Evolutionary conservation across 2,329 filamentous ascomycete genomes (phyloP), one percentile per base, ranked within the genome.

Genomic region (Lachnellula occidentalis): DNA sequence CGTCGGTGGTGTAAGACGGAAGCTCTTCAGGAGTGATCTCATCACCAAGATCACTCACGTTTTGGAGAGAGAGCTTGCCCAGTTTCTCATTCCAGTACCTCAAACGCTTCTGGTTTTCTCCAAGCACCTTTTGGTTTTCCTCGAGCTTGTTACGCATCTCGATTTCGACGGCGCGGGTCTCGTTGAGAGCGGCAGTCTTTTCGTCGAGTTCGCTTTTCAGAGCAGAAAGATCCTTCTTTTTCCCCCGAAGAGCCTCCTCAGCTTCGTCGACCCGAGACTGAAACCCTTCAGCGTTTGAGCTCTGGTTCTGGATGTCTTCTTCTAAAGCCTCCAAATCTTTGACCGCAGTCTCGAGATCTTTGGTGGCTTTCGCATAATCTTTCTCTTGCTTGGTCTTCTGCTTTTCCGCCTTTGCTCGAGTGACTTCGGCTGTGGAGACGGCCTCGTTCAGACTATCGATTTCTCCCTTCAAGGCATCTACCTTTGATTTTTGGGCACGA

Each of bases 111-210:
- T 95, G 85, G 71, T 95, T 96, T 67, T 97, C 92, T 0, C 75
- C 72, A 14, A 97, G 79, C 9, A 86, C 82, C 73, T 99, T 99
- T 62, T 96, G 88, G 70, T 92, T 94, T 68, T 97, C 92, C 67
- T 97, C 94, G 1, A 99, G 85, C 74, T 95, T 95, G 73, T 97
- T 97, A 59, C 89, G 88, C 91, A 97, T 96, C 72, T 99, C 94
- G 58, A 99, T 96, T 71, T 99, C 94, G 3, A 87, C 77, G 0
- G 90, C 92, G 9, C 92, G 83, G 0, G 88, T 95, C 67, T 90
- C 87, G 67, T 97, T 96, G 54, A 97, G 79, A 69, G 95, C 90
- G 0, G 85, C 75, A 1, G 83, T 87, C 76, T 92, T 95, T 64
- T 88, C 85, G 61, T 99, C 92, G 11, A 97, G 79, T 64, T 96